Evolutionary conservation across 1,284 basidiomycete genomes (phyloP), one percentile per base, ranked within the genome.

Genomic region (Phenoliferia sp.): DNA sequence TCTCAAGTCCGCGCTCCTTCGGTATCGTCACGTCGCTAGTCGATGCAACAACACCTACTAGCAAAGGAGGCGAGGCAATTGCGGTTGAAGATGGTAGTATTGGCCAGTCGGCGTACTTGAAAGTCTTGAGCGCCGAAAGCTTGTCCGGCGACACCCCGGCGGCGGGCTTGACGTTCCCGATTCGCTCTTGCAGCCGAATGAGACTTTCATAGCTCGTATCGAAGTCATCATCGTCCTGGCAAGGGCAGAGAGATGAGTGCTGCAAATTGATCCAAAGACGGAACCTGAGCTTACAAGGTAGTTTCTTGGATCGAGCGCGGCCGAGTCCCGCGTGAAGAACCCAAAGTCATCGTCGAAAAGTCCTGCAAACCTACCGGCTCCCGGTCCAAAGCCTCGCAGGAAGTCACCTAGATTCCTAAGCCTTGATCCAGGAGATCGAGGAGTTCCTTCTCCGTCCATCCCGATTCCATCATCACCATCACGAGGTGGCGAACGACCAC

Each of bases 221-320:
- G 58, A 71, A 73, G n/a, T 67, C 63, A 57, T 69, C 67, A 31
- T 73, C 71, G 31, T 68, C 69, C 69, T 72, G 62, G 16, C 2
- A 3, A 7, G 0, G 5, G 0, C 29, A 26, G 16, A 12, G 28
- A 32, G 2, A 16, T 44, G 35, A 62, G 31, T 44, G 39, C 4
- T 33, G 9, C 0, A 6, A 15, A 33, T 1, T 1, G 35, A 22
- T 28, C 0, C 0, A 16, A 55, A 7, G 19, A 2, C 19, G 17
- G 60, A 58, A 35, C 22, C 52, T 0, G 29, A 3, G 55, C 70
- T 36, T 28, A 71, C 70, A 28, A 72, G 34, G 48, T 73, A 73
- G 52, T 73, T 69, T 3, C 69, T 32, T 28, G 67, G 64, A 35
- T 73, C 69, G 2, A 66, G 62, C 10, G 71, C 69, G 9, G 62